Percentiles rank a stretch among this genome's conserved stretches.
phyloP scores from a whole-genome alignment of 2,329 filamentous ascomycete species.

The Penicillium sp. region DNA sequence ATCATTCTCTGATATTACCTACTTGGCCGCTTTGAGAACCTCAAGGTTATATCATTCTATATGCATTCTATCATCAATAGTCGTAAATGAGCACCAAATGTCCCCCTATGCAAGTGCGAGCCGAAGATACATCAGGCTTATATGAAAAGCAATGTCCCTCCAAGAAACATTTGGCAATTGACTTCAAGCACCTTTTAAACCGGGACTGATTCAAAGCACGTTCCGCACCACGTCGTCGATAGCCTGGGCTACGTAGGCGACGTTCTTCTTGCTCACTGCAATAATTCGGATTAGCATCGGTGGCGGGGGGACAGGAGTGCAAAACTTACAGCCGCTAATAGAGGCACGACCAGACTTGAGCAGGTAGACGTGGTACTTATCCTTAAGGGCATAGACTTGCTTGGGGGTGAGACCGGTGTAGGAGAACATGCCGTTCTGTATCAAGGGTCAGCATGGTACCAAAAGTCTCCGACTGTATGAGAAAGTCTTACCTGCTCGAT shows the following conservation, averaged over 20 bases:
- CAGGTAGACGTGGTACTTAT: slow-evolving; percentile 49
- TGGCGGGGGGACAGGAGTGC: neutral
- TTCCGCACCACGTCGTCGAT: slow-evolving; percentile 43
- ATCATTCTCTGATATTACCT: neutral
- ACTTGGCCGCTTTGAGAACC: neutral
- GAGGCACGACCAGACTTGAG: slow-evolving; percentile 44
- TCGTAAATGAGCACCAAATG: slow-evolving; percentile 19
- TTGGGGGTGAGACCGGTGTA: slow-evolving; percentile 59
- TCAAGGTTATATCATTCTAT: slow-evolving; percentile 15
- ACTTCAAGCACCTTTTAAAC: neutral
- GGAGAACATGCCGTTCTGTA: slow-evolving; percentile 80
- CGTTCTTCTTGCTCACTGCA: slow-evolving; percentile 44
- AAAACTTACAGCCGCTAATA: slow-evolving; percentile 42
- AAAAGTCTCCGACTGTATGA: neutral
- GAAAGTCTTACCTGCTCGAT: slow-evolving; percentile 74
- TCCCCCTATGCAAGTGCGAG: slow-evolving; percentile 19
- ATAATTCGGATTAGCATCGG: slow-evolving; percentile 7
- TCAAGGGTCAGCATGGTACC: neutral
- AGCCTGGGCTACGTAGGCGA: slow-evolving; percentile 42
- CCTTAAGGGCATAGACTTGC: slow-evolving; percentile 47
- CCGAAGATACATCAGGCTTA: neutral
- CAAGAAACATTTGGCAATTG: slow-evolving; percentile 4
- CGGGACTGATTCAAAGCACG: slow-evolving; percentile 26
- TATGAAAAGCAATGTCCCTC: neutral
- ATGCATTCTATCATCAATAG: slow-evolving; percentile 27